A percentile compares a stretch with the other conserved stretches of the same genome.
Conservation (phyloP, 2,329 filamentous ascomycete genomes). For the Diaporthe destruens region DNA sequence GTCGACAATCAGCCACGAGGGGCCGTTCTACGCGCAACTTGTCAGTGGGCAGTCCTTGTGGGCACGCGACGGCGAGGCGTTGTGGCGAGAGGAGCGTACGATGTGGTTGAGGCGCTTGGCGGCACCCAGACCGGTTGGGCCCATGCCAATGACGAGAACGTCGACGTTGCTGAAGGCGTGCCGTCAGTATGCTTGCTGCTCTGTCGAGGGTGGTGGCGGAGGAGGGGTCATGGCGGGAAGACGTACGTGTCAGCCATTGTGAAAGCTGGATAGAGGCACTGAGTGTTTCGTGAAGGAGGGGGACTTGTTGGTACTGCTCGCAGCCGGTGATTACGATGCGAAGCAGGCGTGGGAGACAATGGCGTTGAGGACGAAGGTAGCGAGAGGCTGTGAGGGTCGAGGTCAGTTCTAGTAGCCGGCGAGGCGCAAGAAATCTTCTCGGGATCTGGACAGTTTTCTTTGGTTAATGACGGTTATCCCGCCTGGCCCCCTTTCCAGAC, state of each 20-base stretch:
- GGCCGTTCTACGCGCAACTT: slow-evolving; percentile 73
- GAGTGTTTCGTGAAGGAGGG: slow-evolving; percentile 17
- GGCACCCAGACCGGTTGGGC: slow-evolving; percentile 96
- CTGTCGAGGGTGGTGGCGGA: background rate
- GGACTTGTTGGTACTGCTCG: slow-evolving; percentile 32
- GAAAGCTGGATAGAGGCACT: slow-evolving; percentile 33
- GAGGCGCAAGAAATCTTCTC: slow-evolving; percentile 26
- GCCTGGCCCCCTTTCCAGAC: slow-evolving; percentile 29
- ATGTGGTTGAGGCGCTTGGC: slow-evolving; percentile 98
- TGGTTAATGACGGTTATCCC: slow-evolving; percentile 32
- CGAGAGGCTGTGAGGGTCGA: slow-evolving; percentile 17
- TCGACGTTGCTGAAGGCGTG: slow-evolving; percentile 80
- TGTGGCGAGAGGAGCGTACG: slow-evolving; percentile 67
- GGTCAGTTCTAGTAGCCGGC: slow-evolving; percentile 24
- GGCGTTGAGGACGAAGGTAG: slow-evolving; percentile 33
- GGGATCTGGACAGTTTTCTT: slow-evolving; percentile 35
- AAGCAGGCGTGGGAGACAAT: slow-evolving; percentile 22
- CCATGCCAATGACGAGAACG: slow-evolving; percentile 97
- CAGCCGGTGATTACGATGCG: slow-evolving; percentile 12
- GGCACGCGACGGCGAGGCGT: slow-evolving; percentile 41
- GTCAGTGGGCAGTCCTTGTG: slow-evolving; percentile 46
- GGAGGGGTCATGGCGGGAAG: slow-evolving; percentile 11
- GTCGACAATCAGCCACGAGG: slow-evolving; percentile 97
- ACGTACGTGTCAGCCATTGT: slow-evolving; percentile 49
- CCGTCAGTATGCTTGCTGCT: slow-evolving; percentile 37